Percentiles rank a stretch among this genome's conserved stretches.
Conservation (phyloP, 176 grass and related monocot genomes). For the Chrysopogon serrulatus region DNA sequence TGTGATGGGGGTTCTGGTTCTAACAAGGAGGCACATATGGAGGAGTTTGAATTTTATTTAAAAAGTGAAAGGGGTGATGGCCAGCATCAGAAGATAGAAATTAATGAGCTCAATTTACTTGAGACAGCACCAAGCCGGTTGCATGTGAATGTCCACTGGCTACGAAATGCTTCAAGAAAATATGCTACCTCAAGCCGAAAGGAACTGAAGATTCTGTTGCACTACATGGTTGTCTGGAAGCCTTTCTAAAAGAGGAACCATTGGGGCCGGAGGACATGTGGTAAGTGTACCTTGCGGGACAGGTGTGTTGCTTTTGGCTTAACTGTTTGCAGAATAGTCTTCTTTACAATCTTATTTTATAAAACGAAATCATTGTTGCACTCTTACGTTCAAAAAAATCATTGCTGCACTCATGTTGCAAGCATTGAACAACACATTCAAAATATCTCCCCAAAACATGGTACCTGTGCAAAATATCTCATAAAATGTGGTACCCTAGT, state of each 20-base stretch:
- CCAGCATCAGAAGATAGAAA: slow-evolving; percentile 65
- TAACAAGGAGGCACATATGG: slow-evolving; percentile 2
- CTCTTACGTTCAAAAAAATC: no score
- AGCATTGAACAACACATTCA: not conserved
- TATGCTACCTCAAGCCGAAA: slow-evolving; percentile 46
- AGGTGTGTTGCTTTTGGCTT: slow-evolving; percentile 33
- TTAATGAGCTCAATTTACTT: slow-evolving; percentile 30
- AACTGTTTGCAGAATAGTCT: slow-evolving; percentile 20
- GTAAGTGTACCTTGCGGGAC: slow-evolving; percentile 45
- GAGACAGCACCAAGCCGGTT: slow-evolving; percentile 44
- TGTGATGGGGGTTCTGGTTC: slow-evolving; percentile 1
- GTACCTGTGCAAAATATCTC: not conserved
- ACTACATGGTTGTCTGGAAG: slow-evolving; percentile 79
- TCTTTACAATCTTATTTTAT: slow-evolving; percentile 4
- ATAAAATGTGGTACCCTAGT: not conserved
- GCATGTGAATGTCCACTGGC: slow-evolving; percentile 65
- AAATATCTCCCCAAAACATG: not conserved
- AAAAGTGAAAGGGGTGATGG: slow-evolving; percentile 49
- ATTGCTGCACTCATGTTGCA: not conserved
- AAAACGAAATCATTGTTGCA: not conserved
- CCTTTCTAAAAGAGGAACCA: slow-evolving; percentile 86
- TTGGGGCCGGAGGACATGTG: slow-evolving; percentile 91
- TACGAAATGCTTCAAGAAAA: slow-evolving; percentile 11
- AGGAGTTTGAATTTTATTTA: slow-evolving; percentile 64
- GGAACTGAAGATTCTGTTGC: slow-evolving; percentile 62